Conservation (phyloP, 164 flowering plant genomes). For the Tinospora cordifolia region DNA sequence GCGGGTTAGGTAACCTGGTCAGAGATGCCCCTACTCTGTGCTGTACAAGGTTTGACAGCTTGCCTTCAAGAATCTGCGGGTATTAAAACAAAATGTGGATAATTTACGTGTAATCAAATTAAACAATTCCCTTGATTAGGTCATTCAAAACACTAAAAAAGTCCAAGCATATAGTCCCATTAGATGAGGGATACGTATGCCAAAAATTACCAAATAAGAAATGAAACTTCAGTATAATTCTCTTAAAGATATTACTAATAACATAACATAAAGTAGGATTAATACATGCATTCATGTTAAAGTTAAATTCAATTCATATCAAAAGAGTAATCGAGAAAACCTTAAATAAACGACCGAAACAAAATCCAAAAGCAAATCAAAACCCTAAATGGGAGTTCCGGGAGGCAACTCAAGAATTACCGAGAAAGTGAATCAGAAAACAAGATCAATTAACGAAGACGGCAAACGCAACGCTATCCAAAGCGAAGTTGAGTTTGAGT, state of each 20-base stretch:
- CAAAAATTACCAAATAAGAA: background rate
- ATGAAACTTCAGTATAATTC: background rate
- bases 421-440: background rate
- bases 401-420: background rate
- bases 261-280: background rate
- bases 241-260: background rate
- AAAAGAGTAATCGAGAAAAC: too few species aligned
- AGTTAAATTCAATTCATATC: too few species aligned
- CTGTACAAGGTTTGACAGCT: background rate
- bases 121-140: background rate
- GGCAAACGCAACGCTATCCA: background rate
- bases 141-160: background rate
- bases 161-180: background rate
- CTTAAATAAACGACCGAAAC: background rate
- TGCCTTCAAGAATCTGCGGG: background rate
- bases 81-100: background rate
- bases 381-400: background rate
- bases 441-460: background rate
- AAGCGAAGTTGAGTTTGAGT: background rate
- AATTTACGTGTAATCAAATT: background rate
- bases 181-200: background rate
- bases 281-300: too few species aligned
- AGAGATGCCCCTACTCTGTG: background rate
- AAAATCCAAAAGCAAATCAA: background rate
- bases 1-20: background rate